Conservation (phyloP, 2,329 filamentous ascomycete genomes). For the Aspergillus uvarum region DNA sequence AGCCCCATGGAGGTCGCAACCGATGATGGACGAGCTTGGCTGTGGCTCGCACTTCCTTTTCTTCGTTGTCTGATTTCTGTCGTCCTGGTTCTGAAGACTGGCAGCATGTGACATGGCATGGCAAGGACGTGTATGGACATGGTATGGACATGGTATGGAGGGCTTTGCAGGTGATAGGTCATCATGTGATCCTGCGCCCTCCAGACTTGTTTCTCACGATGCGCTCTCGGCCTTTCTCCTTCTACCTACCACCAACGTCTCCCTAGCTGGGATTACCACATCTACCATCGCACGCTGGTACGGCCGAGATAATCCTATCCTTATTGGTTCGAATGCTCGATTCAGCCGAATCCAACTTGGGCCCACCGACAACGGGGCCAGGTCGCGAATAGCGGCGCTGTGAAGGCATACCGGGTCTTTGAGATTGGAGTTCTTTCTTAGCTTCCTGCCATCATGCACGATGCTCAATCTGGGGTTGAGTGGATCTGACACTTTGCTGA, state of each 20-base stretch:
- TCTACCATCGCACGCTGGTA: background rate
- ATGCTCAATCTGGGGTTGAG: background rate
- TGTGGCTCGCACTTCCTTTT: background rate
- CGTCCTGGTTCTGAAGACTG: background rate
- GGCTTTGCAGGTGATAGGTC: background rate
- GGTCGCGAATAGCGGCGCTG: background rate
- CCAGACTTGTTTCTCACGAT: background rate
- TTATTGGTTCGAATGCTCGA: background rate
- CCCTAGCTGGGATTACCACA: background rate
- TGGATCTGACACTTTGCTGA: constrained; percentile 1
- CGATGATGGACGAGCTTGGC: background rate
- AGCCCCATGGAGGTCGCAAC: background rate
- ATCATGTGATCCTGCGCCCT: background rate
- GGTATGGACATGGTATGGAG: no score
- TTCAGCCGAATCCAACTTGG: background rate
- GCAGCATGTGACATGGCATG: background rate
- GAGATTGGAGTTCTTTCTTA: background rate
- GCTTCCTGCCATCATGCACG: background rate
- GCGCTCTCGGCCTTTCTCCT: background rate
- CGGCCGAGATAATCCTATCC: background rate
- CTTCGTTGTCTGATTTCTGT: background rate
- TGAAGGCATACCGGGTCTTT: background rate
- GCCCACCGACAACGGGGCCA: background rate
- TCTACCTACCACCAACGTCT: background rate
- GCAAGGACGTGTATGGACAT: no score